Base-by-base conservation (phyloP, 2,329 filamentous ascomycete species). In the Phoma herbarum region DNA sequence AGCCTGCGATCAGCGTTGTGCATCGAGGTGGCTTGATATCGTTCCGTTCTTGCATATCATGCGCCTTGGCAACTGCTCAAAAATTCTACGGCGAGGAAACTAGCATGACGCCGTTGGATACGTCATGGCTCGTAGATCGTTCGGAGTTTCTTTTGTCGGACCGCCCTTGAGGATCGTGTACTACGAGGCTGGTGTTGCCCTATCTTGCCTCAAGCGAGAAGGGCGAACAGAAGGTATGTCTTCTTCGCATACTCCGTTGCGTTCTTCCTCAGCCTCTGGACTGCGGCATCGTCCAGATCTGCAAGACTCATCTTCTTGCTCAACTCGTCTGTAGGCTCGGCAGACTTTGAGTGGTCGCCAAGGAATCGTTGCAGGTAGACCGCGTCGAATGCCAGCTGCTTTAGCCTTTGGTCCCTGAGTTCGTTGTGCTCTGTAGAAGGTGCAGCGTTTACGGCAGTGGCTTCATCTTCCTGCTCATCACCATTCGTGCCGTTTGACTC, bases 231-330 rank as follows among this genome's bases (percentile, higher is more conserved):
- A 62, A 97, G 77, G 74, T 86, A 89, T 11, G 91, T 95, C 69
- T 90, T 87, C 80, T 90, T 91, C 87, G 91, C 95, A 75, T 95
- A 96, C 50, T 93, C 91, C 44, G 83, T 81, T 6, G 91, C 86
- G 16, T 83, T 80, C 75, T 89, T 90, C 65, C 73, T 77, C 35
- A 96, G 75, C 42, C 80, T 76, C 61, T 85, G 85, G 43, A 83
- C 77, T 16, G 79, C 80, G 6, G 76, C 78, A 11, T 81, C 75
- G 26, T 84, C 81, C 4, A 84, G 72, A 0, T 83, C 83, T 7
- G 81, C 83, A 26, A 72, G 65, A 23, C 71, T 69, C 3, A 84
- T 65, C 6, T 78, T 78, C 16, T 81, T 31, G 7, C 41, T 41
- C 1, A 63, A 16, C 0, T 39, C 55, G 2, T 63, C 61, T 5